phyloP scores from a whole-genome alignment of 2,329 filamentous ascomycete genomes.

The Fusarium staphyleae region DNA sequence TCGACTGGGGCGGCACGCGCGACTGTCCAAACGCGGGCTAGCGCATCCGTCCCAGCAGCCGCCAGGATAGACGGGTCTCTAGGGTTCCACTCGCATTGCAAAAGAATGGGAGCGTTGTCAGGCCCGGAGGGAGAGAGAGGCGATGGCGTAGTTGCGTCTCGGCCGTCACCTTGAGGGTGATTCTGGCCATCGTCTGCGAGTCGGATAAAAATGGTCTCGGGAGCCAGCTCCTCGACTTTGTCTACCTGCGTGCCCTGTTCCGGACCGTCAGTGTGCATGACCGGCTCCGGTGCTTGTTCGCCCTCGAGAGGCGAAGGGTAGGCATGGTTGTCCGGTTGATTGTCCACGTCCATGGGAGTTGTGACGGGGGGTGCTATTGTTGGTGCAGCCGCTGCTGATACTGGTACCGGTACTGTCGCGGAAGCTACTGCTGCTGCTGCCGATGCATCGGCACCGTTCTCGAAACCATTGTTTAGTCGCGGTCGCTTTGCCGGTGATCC shows the following conservation, averaged over 20 bases:
- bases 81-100: conserved; percentile 75
- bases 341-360: conserved; percentile 68
- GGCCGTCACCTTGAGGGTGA: conserved; percentile 44
- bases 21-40: conserved; percentile 73
- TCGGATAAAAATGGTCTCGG: conserved; percentile 67
- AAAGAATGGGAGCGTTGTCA: conserved; percentile 66
- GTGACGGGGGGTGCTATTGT: conserved; percentile 45
- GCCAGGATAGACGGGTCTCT: conserved; percentile 69
- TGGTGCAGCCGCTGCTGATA: conserved; percentile 38
- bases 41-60: conserved; percentile 72
- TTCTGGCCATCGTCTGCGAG: conserved; percentile 53
- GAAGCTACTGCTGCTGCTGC: conserved; percentile 20
- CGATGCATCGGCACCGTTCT: conserved; percentile 58
- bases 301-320: conserved; percentile 70
- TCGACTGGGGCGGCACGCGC: conserved; percentile 59
- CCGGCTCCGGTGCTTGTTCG: conserved; percentile 61
- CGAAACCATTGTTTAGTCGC: conserved; percentile 68
- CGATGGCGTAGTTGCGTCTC: conserved; percentile 45
- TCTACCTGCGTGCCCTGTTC: conserved; percentile 71
- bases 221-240: conserved; percentile 66
- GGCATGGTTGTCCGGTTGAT: conserved; percentile 62
- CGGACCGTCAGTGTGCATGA: conserved; percentile 65
- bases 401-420: conserved; percentile 36
- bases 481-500: conserved; percentile 66
- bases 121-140: conserved; percentile 48